Base-by-base conservation (phyloP, 208 protist genomes). In the Sergeia podlipaevii region DNA sequence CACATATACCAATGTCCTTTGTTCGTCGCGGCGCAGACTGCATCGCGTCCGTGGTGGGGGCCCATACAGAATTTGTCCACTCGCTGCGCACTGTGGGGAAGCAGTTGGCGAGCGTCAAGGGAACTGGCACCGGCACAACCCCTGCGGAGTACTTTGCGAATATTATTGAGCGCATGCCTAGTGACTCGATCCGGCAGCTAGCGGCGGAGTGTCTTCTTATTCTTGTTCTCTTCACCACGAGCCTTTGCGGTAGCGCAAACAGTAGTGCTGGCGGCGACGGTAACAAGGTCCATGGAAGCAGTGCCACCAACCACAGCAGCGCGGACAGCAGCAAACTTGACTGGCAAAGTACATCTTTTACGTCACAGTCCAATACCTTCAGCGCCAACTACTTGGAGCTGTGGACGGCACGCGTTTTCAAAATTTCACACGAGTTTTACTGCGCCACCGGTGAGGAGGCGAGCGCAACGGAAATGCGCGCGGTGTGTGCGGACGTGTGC, bases 1-100 rank as follows among this genome's bases (percentile, higher is more conserved):
- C 10, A 21, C 7, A 7, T 7, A 46, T 46, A 8, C 23, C 49
- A 7, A 33, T 56, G 17, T 21, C 11, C 29, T 41, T 59, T 37
- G 38, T 59, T 10, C 52, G 18, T 15, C 52, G 52, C n/a, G 52
- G 52, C 4, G 30, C 36, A n/a, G 38, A 59, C 52, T 45, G 32
- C 38, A 4, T 59, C 4, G 10, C n/a, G 17, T 7, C 15, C 11
- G 36, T 59, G 37, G 15, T 20, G 8, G 37, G 26, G 10, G 32
- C 52, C 7, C 27, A 32, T 18, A 13, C 10, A 21, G 4, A 34
- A 7, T 27, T 59, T 20, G 17, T 21, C 10, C 7, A 38, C 6
- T 11, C 27, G 32, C 37, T 41, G 45, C 45, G n/a, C n/a, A n/a
- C n/a, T n/a, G n/a, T n/a, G n/a, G n/a, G n/a, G n/a, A n/a, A n/a